Evolutionary conservation across 1,284 basidiomycete genomes (phyloP), one percentile per base, ranked within the genome.

Genomic region (Fomitiporia mediterranea): DNA sequence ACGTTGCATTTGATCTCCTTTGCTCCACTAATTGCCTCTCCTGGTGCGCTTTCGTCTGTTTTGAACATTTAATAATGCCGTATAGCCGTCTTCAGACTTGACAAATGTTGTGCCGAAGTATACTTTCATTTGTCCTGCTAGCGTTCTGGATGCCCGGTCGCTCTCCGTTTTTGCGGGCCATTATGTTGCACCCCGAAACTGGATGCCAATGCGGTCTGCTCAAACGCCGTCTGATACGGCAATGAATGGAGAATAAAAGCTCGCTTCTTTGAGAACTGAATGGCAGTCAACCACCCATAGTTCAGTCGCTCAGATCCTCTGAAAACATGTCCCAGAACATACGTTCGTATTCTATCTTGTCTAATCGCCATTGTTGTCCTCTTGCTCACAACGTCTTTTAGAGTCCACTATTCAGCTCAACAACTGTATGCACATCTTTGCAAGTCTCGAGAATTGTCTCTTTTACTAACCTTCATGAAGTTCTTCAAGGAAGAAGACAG

Each of bases 401-500:
- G 78, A 66, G 58, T 70, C 70, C 61, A 62, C 73, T 49, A 79
- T 79, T 4, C 64, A 64, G 17, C 69, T 84, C 51, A 69, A 84
- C 66, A 84, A 84, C 65, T 70, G 83, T 77, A 59, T 64, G 77
- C 27, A 3, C 37, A 34, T 42, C 48, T 39, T 35, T n/a, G 9
- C 8, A 3, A 39, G 7, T 9, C 11, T 21, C n/a, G 9, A 21
- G 3, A 35, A 34, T 23, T 15, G 2, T 38, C 39, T 57, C 40
- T 30, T 21, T 21, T 27, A 57, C 15, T 32, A 60, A 28, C 55
- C 2, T 19, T 30, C 23, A 4, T 32, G 28, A 23, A 81, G 80
- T 75, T 66, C 68, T 81, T 32, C 75, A 77, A 61, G 63, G 58
- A 9, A 69, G 59, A n/a, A 55, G 67, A 0, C 64, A 68, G 32